phyloP scores from a whole-genome alignment of 148 eudicot species.

The Nepenthes mirabilis region DNA sequence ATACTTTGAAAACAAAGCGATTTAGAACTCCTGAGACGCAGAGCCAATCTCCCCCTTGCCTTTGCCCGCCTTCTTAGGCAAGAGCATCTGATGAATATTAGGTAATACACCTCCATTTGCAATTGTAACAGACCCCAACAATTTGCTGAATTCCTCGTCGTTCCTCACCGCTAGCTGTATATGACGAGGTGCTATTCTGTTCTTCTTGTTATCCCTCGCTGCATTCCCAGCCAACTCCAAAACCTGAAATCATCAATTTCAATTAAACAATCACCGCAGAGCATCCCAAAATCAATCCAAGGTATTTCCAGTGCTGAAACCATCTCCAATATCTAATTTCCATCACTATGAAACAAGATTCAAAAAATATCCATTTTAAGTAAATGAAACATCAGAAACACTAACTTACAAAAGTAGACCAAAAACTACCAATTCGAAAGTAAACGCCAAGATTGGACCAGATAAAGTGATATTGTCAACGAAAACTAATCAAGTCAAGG shows the following conservation, averaged over 20 bases:
- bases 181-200: slow-evolving; percentile 22
- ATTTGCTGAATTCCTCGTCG: slow-evolving; percentile 25
- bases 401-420: too few species aligned
- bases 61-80: slow-evolving; percentile 21
- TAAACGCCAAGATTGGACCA: too few species aligned
- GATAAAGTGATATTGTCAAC: too few species aligned
- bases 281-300: not conserved
- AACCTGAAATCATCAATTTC: slow-evolving; percentile 6
- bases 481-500: too few species aligned
- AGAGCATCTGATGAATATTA: slow-evolving; percentile 17
- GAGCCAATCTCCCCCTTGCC: slow-evolving; percentile 16
- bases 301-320: too few species aligned
- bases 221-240: slow-evolving; percentile 28
- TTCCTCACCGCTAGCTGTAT: slow-evolving; percentile 28
- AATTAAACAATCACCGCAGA: not conserved
- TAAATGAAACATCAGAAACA: too few species aligned
- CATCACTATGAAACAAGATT: too few species aligned
- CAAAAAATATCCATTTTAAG: too few species aligned
- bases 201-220: slow-evolving; percentile 29
- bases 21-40: slow-evolving; percentile 27
- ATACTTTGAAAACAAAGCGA: too few species aligned
- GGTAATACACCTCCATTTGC: slow-evolving; percentile 23
- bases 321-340: too few species aligned
- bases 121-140: slow-evolving; percentile 23
- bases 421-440: too few species aligned